These are phyloP conservation scores for Dissophora ornata DNA, from an alignment of 192 early-diverging fungal species.

Conservation along the genomic window DNA sequence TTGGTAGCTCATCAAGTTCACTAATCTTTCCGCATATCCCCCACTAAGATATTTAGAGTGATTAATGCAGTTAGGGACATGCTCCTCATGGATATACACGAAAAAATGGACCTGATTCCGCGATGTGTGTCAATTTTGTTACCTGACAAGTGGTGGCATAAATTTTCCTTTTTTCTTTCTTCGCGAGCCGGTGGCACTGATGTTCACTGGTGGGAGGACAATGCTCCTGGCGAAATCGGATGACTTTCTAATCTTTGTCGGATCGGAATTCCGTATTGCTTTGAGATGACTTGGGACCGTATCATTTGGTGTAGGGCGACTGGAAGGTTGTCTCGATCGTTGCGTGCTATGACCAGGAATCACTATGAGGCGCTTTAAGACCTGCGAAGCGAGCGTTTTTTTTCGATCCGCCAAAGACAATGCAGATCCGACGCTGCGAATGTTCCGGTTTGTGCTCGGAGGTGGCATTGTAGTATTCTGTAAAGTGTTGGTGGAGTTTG, in stretches of 20 bases:
- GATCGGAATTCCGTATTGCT: neutral
- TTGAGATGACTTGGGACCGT: neutral
- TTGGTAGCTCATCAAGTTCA: conserved; percentile 25
- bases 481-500: no score
- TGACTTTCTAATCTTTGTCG: conserved; percentile 10
- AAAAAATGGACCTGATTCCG: neutral
- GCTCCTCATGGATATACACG: no score
- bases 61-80: no score
- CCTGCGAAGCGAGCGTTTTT: conserved; percentile 1
- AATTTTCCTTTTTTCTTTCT: conserved; percentile 22
- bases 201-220: neutral
- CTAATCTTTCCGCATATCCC: conserved; percentile 34
- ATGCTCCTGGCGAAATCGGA: conserved; percentile 23
- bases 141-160: conserved; percentile 37
- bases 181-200: neutral
- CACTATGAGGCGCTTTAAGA: neutral
- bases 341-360: neutral
- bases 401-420: conserved; percentile 4
- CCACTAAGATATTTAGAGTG: conserved; percentile 13
- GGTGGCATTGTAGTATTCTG: no score
- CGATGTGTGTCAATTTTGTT: neutral
- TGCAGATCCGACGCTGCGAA: neutral
- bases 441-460: no score
- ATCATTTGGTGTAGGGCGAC: neutral
- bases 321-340: neutral